phyloP scores from a whole-genome alignment of 2,329 filamentous ascomycete species.

The Dactylellina drechsleri region DNA sequence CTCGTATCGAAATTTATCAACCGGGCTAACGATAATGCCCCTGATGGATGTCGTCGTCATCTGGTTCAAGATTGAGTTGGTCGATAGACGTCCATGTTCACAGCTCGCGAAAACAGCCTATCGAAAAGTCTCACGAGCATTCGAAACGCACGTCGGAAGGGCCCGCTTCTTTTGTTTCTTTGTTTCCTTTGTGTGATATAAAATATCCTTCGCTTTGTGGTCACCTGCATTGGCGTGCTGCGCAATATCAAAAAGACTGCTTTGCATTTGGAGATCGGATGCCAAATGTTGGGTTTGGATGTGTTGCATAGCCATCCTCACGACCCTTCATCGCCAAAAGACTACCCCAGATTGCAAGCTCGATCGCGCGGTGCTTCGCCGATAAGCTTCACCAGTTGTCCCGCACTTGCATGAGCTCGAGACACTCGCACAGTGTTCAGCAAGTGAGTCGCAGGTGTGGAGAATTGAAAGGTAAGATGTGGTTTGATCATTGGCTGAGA shows the following conservation, averaged over 20 bases:
- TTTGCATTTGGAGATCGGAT: too few relatives aligned
- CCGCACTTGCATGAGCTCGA: constrained; percentile 31
- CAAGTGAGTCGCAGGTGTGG: not conserved
- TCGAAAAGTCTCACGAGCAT: not conserved
- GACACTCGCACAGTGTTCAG: not conserved
- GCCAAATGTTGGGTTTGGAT: constrained; percentile 2
- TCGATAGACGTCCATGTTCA: too few relatives aligned
- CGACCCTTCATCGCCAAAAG: not conserved
- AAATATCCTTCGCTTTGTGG: too few relatives aligned
- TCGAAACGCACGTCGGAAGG: not conserved
- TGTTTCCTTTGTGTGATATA: too few relatives aligned
- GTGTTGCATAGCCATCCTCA: constrained; percentile 19
- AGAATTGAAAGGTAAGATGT: not conserved
- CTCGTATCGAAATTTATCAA: too few relatives aligned
- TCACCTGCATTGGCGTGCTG: too few relatives aligned
- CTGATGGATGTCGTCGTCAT: too few relatives aligned
- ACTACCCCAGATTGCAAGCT: not conserved
- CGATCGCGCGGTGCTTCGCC: not conserved
- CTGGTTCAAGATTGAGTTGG: too few relatives aligned
- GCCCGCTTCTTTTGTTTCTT: too few relatives aligned
- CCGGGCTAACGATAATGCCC: too few relatives aligned
- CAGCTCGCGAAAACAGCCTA: not conserved
- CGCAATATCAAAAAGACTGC: too few relatives aligned
- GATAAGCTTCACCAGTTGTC: constrained; percentile 16
- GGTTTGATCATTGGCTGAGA: constrained; percentile 29